phyloP scores from a whole-genome alignment of 1,284 basidiomycete genomes.

The Polyporus tsugae region DNA sequence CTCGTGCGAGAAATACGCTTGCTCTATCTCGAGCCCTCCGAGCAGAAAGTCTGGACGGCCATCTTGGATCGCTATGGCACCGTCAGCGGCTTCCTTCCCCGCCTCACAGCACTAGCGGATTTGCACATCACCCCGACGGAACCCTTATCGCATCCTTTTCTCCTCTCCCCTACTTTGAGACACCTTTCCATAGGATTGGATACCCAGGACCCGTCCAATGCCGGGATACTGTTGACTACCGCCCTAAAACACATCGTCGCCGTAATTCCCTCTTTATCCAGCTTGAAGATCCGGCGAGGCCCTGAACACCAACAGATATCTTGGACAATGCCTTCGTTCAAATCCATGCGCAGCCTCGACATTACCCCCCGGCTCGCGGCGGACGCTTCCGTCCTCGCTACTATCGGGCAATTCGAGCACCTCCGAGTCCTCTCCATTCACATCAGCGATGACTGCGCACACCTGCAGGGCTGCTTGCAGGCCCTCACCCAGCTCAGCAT shows the following conservation, averaged over 20 bases:
- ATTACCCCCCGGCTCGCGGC: not conserved
- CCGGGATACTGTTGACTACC: not conserved
- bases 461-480: not conserved
- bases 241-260: not conserved
- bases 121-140: not conserved
- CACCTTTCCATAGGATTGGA: not conserved
- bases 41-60: not conserved
- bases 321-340: not conserved
- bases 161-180: not conserved
- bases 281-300: not conserved
- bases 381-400: not conserved
- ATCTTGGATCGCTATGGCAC: not conserved
- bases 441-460: not conserved
- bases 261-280: not conserved
- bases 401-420: not conserved
- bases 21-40: not conserved
- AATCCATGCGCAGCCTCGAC: not conserved
- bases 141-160: not conserved
- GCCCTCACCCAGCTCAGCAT: not conserved
- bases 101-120: not conserved
- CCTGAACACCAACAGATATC: not conserved
- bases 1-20: not conserved
- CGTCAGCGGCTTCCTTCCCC: not conserved
- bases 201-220: not conserved
- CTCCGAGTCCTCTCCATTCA: not conserved